Conservation (phyloP, 306 rosid species). For the Trifolium repens region DNA sequence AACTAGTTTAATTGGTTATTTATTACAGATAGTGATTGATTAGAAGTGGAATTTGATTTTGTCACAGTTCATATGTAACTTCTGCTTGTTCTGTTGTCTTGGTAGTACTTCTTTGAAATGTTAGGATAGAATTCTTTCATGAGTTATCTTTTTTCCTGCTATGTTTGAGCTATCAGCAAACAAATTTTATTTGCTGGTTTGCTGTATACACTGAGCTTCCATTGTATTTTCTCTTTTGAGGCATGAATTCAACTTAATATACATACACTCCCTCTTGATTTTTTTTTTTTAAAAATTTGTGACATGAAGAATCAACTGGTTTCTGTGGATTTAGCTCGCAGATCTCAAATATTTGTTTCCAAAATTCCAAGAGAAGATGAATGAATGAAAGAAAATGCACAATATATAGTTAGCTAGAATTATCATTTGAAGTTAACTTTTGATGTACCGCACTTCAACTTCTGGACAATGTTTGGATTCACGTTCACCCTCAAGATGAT, state of each 20-base stretch:
- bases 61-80: slow-evolving; percentile 51
- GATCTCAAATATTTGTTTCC: slow-evolving; percentile 15
- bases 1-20: slow-evolving; percentile 44
- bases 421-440: slow-evolving; percentile 16
- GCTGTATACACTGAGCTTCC: slow-evolving; percentile 49
- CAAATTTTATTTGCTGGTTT: slow-evolving; percentile 50
- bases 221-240: slow-evolving; percentile 32
- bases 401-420: not conserved
- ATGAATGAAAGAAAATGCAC: slow-evolving; percentile 18
- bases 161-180: slow-evolving; percentile 50
- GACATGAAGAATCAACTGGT: slow-evolving; percentile 5
- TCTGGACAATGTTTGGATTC: slow-evolving; percentile 14
- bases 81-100: slow-evolving; percentile 47
- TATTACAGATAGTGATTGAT: slow-evolving; percentile 52
- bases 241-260: slow-evolving; percentile 34
- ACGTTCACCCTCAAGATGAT: not conserved
- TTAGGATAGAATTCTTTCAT: slow-evolving; percentile 66
- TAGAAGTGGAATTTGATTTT: slow-evolving; percentile 50
- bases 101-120: slow-evolving; percentile 46
- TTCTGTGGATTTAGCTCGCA: slow-evolving; percentile 24
- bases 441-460: not conserved
- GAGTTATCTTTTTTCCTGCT: slow-evolving; percentile 46
- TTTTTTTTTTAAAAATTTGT: slow-evolving; percentile 27
- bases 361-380: slow-evolving; percentile 14
- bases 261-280: slow-evolving; percentile 30